A percentile compares a stretch with the other conserved stretches of the same genome.
Evolutionary conservation across 2,329 filamentous ascomycete species (phyloP).

Genomic region (Scopulariopsis brevicaulis): DNA sequence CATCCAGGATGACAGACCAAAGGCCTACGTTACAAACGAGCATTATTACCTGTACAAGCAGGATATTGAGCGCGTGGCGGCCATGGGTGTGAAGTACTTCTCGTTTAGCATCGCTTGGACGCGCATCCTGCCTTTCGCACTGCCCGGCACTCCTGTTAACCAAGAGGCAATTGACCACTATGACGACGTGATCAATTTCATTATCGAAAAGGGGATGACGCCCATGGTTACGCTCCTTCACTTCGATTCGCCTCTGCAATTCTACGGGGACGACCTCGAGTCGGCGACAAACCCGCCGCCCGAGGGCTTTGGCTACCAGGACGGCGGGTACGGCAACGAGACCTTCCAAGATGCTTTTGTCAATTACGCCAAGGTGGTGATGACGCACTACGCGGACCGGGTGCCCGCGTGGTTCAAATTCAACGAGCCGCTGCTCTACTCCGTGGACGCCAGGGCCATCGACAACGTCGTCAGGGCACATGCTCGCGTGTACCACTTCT

Average conservation of each 20-base stretch:
- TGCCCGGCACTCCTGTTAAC: conserved; percentile 38
- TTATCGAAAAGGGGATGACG: conserved; percentile 34
- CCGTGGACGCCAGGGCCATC: conserved; percentile 23
- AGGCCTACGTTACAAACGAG: conserved; percentile 29
- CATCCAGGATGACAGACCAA: conserved; percentile 11
- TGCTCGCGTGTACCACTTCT: conserved; percentile 38
- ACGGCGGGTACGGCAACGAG: conserved; percentile 16
- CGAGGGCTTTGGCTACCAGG: neutral
- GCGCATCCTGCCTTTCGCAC: conserved; percentile 37
- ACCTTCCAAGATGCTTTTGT: conserved; percentile 38
- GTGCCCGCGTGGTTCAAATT: conserved; percentile 41
- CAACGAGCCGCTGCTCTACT: conserved; percentile 35
- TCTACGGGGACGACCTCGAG: conserved; percentile 20
- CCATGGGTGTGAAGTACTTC: conserved; percentile 38
- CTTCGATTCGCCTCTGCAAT: conserved; percentile 33
- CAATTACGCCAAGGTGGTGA: conserved; percentile 38
- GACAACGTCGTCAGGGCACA: conserved; percentile 34
- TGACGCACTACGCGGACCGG: conserved; percentile 37
- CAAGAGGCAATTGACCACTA: conserved; percentile 38
- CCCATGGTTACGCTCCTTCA: conserved; percentile 36
- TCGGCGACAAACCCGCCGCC: neutral
- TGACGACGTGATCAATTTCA: conserved; percentile 38
- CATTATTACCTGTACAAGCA: conserved; percentile 46
- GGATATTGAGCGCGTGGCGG: conserved; percentile 39
- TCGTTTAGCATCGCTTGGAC: conserved; percentile 41